Percentiles rank a stretch among this genome's conserved stretches.
Evolutionary conservation across 2,329 filamentous ascomycete species (phyloP).

Genomic region (Albifimbria verrucaria): DNA sequence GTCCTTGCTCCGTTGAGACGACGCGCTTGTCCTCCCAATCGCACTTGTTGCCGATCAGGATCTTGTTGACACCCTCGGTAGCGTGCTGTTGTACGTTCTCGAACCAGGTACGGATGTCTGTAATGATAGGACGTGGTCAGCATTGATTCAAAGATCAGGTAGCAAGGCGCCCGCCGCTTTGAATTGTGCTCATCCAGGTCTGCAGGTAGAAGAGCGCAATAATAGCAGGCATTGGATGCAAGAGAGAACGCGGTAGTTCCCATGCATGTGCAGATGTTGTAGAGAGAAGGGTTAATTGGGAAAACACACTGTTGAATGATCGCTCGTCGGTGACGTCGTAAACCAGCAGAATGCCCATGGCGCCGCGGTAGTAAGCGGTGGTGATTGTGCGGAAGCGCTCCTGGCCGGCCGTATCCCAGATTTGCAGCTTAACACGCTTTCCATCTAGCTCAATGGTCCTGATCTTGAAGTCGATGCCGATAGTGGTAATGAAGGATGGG

Average conservation of each 20-base stretch:
- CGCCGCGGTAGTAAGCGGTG: conserved; percentile 95
- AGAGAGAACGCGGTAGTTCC: no score
- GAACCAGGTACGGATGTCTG: conserved; percentile 99
- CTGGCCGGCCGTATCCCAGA: conserved; percentile 98
- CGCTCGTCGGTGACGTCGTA: conserved; percentile 98
- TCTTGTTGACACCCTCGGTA: conserved; percentile 98
- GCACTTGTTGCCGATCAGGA: conserved; percentile 99
- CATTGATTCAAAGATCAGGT: no score
- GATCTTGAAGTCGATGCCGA: conserved; percentile 99
- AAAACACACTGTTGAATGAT: conserved; percentile 82
- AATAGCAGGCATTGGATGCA: no score
- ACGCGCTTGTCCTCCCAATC: conserved; percentile 99
- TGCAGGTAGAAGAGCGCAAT: no score
- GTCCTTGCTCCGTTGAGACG: conserved; percentile 88
- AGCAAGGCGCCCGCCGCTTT: not conserved
- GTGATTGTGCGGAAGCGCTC: conserved; percentile 99
- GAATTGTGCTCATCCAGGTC: not conserved
- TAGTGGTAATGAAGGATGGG: conserved; percentile 96
- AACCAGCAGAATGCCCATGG: conserved; percentile 95
- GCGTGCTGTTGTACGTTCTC: conserved; percentile 98
- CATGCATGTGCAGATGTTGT: not conserved
- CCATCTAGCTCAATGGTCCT: conserved; percentile 97
- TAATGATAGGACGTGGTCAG: not conserved
- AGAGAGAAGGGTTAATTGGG: not conserved
- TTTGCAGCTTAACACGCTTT: conserved; percentile 98